Base-by-base conservation (phyloP, 2,329 filamentous ascomycete genomes). In the Nectriaceae sp. region DNA sequence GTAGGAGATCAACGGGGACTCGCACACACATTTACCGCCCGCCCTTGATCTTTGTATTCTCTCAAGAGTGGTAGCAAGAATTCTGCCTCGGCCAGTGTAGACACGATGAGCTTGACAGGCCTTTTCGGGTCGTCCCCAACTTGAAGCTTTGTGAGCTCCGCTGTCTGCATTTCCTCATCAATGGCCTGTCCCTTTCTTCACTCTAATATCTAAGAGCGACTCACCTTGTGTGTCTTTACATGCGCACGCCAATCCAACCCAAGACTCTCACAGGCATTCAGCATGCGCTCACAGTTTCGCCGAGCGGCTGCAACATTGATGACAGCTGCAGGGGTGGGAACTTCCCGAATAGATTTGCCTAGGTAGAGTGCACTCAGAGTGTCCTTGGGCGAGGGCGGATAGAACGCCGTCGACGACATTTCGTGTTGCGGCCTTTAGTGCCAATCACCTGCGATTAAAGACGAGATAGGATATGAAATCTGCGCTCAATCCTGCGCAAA, bases 151-250 rank as follows among this genome's bases (percentile, higher is more conserved):
- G 86, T 79, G 42, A 89, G 68, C 65, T 90, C 81, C 5, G 74
- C 71, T 1, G 88, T 90, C 84, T 88, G 18, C 10, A 36, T 20
- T 5, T 2, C 11, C n/a, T 31, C 18, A 57, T 65, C 21, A 55
- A 4, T 16, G n/a, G n/a, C n/a, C n/a, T n/a, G n/a, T n/a, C n/a
- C n/a, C n/a, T n/a, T n/a, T n/a, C n/a, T n/a, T n/a, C n/a, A n/a
- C n/a, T n/a, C n/a, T n/a, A n/a, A n/a, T n/a, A n/a, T n/a, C n/a
- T n/a, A n/a, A n/a, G n/a, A 15, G 3, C 8, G 4, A 21, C 61
- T 46, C 68, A 86, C 87, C 74, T 94, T 94, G 67, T 94, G 89
- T 19, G 88, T 91, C 70, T 94, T 94, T 50, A 93, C 83, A 65
- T 94, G 89, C 1, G 87, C 85, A 49, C 89, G 76, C 73, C 90